Percentiles rank a stretch among this genome's conserved stretches.
Conservation (phyloP, 768 basidiomycete genomes). For the Hypsizygus marmoreus region DNA sequence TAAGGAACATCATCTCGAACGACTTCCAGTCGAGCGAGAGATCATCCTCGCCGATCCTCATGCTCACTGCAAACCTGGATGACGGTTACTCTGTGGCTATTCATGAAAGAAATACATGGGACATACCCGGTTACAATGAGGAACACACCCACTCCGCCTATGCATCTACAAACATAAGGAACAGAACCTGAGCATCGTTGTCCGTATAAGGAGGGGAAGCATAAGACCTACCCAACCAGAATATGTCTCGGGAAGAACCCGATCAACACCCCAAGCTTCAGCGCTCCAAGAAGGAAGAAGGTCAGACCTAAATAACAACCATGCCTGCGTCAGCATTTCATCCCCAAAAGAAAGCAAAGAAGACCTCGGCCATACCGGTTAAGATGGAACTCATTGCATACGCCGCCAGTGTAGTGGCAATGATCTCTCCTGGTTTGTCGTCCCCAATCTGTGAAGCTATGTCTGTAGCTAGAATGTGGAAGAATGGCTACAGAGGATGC, state of each 20-base stretch:
- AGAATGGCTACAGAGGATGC: constrained; percentile 79
- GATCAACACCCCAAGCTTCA: constrained; percentile 81
- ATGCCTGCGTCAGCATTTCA: constrained; percentile 2
- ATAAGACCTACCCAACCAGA: constrained; percentile 76
- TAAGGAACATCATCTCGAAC: constrained; percentile 67
- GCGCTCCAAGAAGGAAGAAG: constrained; percentile 84
- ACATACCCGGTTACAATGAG: constrained; percentile 84
- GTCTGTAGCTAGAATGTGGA: constrained; percentile 83
- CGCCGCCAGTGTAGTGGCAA: constrained; percentile 91
- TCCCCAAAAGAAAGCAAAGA: constrained; percentile 1
- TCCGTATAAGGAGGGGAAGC: background rate
- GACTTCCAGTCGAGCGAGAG: constrained; percentile 68
- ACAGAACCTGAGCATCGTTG: background rate
- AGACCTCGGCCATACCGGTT: constrained; percentile 58
- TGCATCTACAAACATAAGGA: constrained; percentile 52
- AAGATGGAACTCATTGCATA: constrained; percentile 86
- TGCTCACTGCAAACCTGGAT: constrained; percentile 76
- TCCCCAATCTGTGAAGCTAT: constrained; percentile 77
- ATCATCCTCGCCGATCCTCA: constrained; percentile 78
- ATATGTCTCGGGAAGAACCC: constrained; percentile 98
- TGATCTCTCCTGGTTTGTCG: constrained; percentile 64
- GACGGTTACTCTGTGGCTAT: background rate
- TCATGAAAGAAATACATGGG: background rate
- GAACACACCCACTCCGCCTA: constrained; percentile 96
- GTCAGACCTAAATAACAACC: constrained; percentile 55